Evolutionary conservation across 176 grass and related monocot genomes (phyloP).

Genomic region (Oryza glumipatula): DNA sequence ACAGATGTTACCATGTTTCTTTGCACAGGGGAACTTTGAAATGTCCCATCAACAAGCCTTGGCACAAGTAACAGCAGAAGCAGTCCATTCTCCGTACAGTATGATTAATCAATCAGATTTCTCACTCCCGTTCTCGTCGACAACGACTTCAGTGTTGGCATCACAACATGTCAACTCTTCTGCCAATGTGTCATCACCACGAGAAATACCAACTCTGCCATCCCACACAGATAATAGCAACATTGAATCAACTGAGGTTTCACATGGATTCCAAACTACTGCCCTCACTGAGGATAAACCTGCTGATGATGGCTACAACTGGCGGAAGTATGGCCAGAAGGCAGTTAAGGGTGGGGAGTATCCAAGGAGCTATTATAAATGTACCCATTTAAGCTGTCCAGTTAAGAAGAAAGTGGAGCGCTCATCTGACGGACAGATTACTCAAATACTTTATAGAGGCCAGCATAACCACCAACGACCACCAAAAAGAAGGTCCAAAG

Average conservation of each 20-base stretch:
- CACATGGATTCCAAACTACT: slow-evolving; percentile 52
- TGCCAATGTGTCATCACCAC: slow-evolving; percentile 37
- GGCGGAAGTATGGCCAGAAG: too few species aligned
- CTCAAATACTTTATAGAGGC: slow-evolving; percentile 78
- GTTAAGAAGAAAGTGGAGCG: slow-evolving; percentile 85
- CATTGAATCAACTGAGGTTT: slow-evolving; percentile 51
- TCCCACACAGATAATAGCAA: slow-evolving; percentile 42
- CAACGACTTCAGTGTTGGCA: slow-evolving; percentile 31
- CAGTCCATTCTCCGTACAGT: slow-evolving; percentile 59
- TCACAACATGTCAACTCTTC: slow-evolving; percentile 34
- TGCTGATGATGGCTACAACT: slow-evolving; percentile 29
- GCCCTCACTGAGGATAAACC: slow-evolving; percentile 58
- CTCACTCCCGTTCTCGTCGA: slow-evolving; percentile 46
- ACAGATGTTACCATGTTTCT: background rate
- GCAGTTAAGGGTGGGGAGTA: too few species aligned
- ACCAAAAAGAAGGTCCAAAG: slow-evolving; percentile 66
- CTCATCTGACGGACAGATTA: slow-evolving; percentile 56
- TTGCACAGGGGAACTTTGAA: slow-evolving; percentile 75
- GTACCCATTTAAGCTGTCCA: slow-evolving; percentile 40
- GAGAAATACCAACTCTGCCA: slow-evolving; percentile 42
- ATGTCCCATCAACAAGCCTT: slow-evolving; percentile 95
- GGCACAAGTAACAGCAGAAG: slow-evolving; percentile 95
- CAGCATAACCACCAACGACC: slow-evolving; percentile 62
- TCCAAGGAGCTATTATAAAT: too few species aligned
- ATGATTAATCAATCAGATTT: slow-evolving; percentile 57